phyloP scores from a whole-genome alignment of 495 filamentous ascomycete genomes.

The Penicillium cinerascens region DNA sequence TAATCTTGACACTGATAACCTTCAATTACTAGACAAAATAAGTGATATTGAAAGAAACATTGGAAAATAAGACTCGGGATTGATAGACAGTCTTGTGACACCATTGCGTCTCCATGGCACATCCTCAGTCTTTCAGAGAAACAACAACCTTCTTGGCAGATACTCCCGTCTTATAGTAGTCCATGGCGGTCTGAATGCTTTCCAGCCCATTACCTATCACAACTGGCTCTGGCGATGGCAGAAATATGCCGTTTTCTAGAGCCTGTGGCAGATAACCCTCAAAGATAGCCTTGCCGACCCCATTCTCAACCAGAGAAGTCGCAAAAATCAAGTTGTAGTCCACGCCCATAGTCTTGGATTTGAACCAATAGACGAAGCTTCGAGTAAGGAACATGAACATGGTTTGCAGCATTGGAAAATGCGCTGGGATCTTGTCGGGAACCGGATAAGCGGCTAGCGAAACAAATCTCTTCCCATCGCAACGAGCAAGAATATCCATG shows the following conservation, averaged over 20 bases:
- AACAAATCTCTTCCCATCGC: not conserved
- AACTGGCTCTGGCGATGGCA: constrained; percentile 29
- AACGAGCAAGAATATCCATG: constrained; percentile 19
- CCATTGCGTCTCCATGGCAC: too few relatives aligned
- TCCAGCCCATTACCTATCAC: constrained; percentile 34
- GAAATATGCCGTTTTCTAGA: constrained; percentile 15
- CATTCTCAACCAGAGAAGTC: constrained; percentile 20
- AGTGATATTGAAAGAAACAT: too few relatives aligned
- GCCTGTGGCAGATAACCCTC: constrained; percentile 32
- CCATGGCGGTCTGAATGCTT: constrained; percentile 31
- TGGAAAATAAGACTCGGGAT: too few relatives aligned
- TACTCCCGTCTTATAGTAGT: constrained; percentile 28
- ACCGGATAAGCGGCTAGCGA: too few relatives aligned
- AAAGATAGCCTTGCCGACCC: constrained; percentile 26
- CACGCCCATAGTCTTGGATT: constrained; percentile 8
- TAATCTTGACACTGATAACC: too few relatives aligned
- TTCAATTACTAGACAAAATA: too few relatives aligned
- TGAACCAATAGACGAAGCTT: not conserved
- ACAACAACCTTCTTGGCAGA: constrained; percentile 35
- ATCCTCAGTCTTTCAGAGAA: not conserved
- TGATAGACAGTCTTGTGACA: too few relatives aligned
- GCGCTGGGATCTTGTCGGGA: not conserved
- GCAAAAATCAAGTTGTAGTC: constrained; percentile 13
- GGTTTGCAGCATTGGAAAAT: constrained; percentile 1
- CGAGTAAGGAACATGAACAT: not conserved